These are phyloP conservation scores for Colletotrichum sp. DNA, from an alignment of 2,329 filamentous ascomycete species.

Conservation along the genomic window DNA sequence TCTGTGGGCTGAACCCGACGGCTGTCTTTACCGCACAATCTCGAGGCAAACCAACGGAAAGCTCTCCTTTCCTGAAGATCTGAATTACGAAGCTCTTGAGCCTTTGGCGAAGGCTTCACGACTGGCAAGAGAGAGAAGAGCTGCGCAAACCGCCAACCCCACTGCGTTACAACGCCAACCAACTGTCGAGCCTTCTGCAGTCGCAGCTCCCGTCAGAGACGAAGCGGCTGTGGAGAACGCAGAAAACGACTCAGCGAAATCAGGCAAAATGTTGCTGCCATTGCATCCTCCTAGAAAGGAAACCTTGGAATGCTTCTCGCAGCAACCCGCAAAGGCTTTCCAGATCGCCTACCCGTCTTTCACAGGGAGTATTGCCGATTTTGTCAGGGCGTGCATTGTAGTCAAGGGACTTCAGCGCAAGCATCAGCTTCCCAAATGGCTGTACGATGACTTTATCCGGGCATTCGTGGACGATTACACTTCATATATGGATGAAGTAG, in stretches of 20 bases:
- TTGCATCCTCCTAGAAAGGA: not conserved
- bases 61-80: conserved; percentile 4
- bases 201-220: not conserved
- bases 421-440: conserved; percentile 41
- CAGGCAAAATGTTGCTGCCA: not conserved
- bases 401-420: conserved; percentile 42
- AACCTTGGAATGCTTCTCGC: not conserved
- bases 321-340: conserved; percentile 44
- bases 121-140: not conserved
- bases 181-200: not conserved
- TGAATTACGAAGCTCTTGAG: not conserved
- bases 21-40: not conserved
- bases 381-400: conserved; percentile 50
- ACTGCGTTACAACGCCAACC: not conserved
- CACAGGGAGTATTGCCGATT: conserved; percentile 41
- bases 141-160: not conserved
- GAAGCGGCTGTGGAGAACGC: not conserved
- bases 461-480: conserved; percentile 47
- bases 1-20: conserved; percentile 9
- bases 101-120: not conserved
- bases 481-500: conserved; percentile 39
- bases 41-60: not conserved
- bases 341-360: conserved; percentile 47
- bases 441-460: conserved; percentile 60
- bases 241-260: not conserved